Conservation (phyloP, 2,329 filamentous ascomycete genomes). For the Cercospora janseana region DNA sequence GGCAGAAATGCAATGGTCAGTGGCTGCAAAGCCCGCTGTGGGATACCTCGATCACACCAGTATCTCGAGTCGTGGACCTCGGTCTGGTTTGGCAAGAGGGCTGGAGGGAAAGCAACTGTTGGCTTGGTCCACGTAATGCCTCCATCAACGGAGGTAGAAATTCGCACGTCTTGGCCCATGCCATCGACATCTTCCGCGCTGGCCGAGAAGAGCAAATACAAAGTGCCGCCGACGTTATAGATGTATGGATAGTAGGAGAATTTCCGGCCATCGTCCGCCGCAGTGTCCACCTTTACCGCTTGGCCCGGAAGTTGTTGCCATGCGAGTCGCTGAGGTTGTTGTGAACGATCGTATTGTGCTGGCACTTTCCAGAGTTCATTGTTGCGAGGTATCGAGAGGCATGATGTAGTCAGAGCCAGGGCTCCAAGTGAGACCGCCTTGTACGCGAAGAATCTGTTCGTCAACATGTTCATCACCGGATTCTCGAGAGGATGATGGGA, state of each 20-base stretch:
- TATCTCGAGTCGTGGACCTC: constrained; percentile 9
- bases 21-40: constrained; percentile 17
- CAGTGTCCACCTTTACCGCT: constrained; percentile 9
- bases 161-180: constrained; percentile 17
- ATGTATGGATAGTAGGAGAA: constrained; percentile 16
- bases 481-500: no score
- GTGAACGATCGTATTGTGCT: neutral
- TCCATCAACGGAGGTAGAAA: constrained; percentile 11
- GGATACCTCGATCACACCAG: constrained; percentile 11
- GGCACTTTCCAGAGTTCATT: constrained; percentile 18
- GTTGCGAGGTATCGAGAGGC: constrained; percentile 1
- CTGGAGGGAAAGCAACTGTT: constrained; percentile 10
- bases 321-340: neutral
- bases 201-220: constrained; percentile 17
- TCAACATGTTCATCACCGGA: neutral
- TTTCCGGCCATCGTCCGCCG: constrained; percentile 4
- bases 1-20: constrained; percentile 16
- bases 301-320: constrained; percentile 14
- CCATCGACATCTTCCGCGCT: constrained; percentile 13
- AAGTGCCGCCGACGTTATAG: constrained; percentile 16
- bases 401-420: constrained; percentile 13
- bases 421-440: constrained; percentile 9
- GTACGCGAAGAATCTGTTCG: neutral
- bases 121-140: constrained; percentile 15
- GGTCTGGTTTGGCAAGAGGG: constrained; percentile 17